Base-by-base conservation (phyloP, 495 filamentous ascomycete genomes). In the Tirmania nivea region DNA sequence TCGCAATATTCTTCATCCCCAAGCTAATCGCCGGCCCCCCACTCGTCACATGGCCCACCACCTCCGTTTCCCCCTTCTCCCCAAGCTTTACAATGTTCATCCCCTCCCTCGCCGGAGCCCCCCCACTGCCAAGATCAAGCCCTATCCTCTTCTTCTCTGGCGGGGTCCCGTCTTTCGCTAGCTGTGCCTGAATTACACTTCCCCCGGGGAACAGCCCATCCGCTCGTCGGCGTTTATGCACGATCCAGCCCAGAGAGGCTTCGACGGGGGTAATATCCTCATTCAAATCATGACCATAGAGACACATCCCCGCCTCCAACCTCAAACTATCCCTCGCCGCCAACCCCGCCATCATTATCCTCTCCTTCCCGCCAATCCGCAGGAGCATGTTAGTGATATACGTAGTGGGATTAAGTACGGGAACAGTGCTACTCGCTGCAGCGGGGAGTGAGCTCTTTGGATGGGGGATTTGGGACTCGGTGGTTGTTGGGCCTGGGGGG, bases 221-320 rank as follows among this genome's bases (percentile, higher is more conserved):
- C 35, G 71, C 68, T 56, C 86, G 79, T 45, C 92, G 75, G 49
- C 78, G 74, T 67, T 84, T 83, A 54, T 79, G 78, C 52, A 97
- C 75, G 54, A 94, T 75, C 88, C 89, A 97, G 66, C 75, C 73
- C 3, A 97, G 73, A 3, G 76, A 78, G 4, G 78, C 90, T 67
- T 86, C 82, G 19, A 85, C 84, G 1, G 92, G 90, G 5, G 92
- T 94, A 19, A 82, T 94, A 3, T 72, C 70, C 55, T 93, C 92
- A 62, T 92, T 78, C 48, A 97, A 76, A 68, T 97, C 90, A 66
- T 94, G 86, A n/a, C 90, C 90, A 70, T 96, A 96, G 21, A 96
- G 76, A 68, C 86, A 96, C 88, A 97, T 89, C 50, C 90, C 90
- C 0, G 92, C 90, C 68, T 97, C 90, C 9, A 97, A 77, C 16